These are phyloP conservation scores for Casuarina cunninghamiana DNA, from an alignment of 306 rosid species.

Conservation along the genomic window DNA sequence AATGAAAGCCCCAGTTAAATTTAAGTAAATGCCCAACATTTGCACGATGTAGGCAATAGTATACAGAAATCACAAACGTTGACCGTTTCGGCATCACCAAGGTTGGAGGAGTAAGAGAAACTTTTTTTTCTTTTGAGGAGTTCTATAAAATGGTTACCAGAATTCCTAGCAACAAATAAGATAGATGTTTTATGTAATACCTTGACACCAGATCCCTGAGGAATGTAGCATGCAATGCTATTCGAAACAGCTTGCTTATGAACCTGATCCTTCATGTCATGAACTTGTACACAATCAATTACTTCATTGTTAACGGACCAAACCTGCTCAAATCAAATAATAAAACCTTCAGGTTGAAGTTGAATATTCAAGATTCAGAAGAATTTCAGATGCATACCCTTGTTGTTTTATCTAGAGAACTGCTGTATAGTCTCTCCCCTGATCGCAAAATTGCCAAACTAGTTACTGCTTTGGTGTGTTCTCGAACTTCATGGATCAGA, in stretches of 20 bases:
- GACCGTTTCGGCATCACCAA: no score
- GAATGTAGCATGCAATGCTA: constrained; percentile 60
- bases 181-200: constrained; percentile 35
- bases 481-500: constrained; percentile 66
- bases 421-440: constrained; percentile 68
- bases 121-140: background rate
- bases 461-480: constrained; percentile 74
- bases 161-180: background rate
- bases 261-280: constrained; percentile 85
- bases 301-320: constrained; percentile 68
- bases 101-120: no score
- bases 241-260: constrained; percentile 56
- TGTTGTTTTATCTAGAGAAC: constrained; percentile 78
- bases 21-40: no score
- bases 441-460: constrained; percentile 59
- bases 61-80: no score
- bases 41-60: no score
- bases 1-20: background rate
- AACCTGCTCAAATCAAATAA: constrained; percentile 45
- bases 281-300: constrained; percentile 57
- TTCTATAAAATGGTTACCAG: background rate
- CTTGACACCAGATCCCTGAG: constrained; percentile 80
- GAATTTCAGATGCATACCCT: constrained; percentile 47
- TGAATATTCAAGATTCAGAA: constrained; percentile 1
- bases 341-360: constrained; percentile 19